These are phyloP conservation scores for Termitomyces titanicus DNA, from an alignment of 768 basidiomycete genomes.

Conservation along the genomic window DNA sequence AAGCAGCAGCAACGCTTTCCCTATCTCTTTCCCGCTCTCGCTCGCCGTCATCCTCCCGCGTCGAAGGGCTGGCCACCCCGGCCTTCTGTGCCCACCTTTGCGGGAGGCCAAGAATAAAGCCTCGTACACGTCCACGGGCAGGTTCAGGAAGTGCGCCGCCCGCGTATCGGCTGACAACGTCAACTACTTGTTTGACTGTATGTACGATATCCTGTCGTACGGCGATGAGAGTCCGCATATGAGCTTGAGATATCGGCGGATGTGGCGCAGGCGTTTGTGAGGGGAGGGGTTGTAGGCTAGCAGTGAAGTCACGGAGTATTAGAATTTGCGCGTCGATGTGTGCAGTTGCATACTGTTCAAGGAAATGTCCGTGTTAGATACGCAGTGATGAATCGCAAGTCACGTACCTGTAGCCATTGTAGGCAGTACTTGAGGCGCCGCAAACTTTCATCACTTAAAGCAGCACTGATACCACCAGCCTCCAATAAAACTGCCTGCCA, in stretches of 20 bases:
- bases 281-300: conserved; percentile 55
- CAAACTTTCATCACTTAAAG: conserved; percentile 91
- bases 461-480: conserved; percentile 84
- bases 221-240: conserved; percentile 63
- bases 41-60: conserved; percentile 15
- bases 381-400: background rate
- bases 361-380: background rate
- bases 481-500: conserved; percentile 86
- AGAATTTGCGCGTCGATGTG: conserved; percentile 88
- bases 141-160: conserved; percentile 86
- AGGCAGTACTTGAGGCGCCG: conserved; percentile 80
- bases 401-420: conserved; percentile 79
- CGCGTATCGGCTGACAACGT: conserved; percentile 81
- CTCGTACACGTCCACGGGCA: conserved; percentile 66
- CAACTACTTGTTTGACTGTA: conserved; percentile 86
- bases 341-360: conserved; percentile 72
- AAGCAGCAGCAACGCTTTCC: conserved; percentile 32
- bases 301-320: conserved; percentile 80
- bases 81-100: conserved; percentile 67
- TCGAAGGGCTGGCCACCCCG: conserved; percentile 15
- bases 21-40: conserved; percentile 16
- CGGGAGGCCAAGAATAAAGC: conserved; percentile 78
- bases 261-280: conserved; percentile 24
- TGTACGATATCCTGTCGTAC: conserved; percentile 83
- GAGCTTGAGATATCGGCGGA: conserved; percentile 37